phyloP scores from a whole-genome alignment of 192 early-diverging fungal species.

The Linderina pennispora region DNA sequence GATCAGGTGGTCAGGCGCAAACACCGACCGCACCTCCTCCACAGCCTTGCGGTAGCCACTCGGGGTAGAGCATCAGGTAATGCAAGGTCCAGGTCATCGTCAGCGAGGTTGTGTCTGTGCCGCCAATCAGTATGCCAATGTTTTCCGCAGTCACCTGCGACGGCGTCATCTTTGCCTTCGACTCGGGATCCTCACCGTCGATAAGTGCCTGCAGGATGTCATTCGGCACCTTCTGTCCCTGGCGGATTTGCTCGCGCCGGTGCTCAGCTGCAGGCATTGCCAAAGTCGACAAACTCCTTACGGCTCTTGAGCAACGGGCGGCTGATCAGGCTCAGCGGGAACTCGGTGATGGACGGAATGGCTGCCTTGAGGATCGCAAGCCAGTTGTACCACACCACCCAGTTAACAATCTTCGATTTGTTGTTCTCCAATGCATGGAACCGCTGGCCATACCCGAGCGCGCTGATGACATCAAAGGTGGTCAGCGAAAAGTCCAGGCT shows the following conservation, averaged over 20 bases:
- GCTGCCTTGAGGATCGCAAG: not conserved
- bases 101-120: not conserved
- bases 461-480: conserved; percentile 1
- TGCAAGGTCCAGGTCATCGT: conserved; percentile 2
- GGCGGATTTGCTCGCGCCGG: not conserved
- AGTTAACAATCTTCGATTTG: not conserved
- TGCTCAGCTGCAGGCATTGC: not conserved
- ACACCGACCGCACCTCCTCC: not conserved
- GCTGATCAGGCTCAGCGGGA: not conserved
- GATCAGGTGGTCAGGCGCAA: not conserved
- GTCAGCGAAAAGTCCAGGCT: not conserved
- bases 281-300: too few relatives aligned
- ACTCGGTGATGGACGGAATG: not conserved
- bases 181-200: conserved; percentile 1
- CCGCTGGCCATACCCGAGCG: not conserved
- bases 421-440: not conserved
- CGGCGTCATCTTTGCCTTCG: not conserved
- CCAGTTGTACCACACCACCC: not conserved
- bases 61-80: not conserved
- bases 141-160: not conserved
- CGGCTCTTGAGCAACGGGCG: not conserved
- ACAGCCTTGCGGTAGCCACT: not conserved
- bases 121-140: not conserved
- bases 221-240: not conserved
- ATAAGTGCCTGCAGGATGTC: conserved; percentile 7